phyloP scores from a whole-genome alignment of 352 stramenopile species.

The Globisporangium ultimum region DNA sequence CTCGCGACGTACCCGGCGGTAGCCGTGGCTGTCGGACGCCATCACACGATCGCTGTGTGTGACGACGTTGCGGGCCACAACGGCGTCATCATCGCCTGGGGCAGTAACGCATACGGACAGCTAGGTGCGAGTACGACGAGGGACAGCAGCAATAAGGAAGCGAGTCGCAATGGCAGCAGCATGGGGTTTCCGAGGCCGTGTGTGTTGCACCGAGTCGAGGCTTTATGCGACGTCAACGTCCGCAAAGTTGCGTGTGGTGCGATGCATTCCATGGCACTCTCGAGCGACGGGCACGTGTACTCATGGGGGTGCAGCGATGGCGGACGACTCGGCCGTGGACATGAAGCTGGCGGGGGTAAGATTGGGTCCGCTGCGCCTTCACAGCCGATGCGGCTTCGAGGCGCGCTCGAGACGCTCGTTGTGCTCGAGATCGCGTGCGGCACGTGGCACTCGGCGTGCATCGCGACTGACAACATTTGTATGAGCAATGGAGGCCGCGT shows the following conservation, averaged over 20 bases:
- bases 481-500: constrained; percentile 24
- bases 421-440: constrained; percentile 64
- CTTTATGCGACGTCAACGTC: constrained; percentile 40
- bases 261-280: constrained; percentile 89
- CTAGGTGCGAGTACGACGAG: constrained; percentile 27
- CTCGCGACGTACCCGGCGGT: constrained; percentile 62
- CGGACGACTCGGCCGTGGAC: constrained; percentile 43
- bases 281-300: constrained; percentile 83
- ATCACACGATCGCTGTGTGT: constrained; percentile 68
- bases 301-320: constrained; percentile 94
- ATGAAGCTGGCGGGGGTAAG: too few relatives aligned
- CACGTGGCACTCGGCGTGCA: constrained; percentile 70
- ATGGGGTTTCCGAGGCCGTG: constrained; percentile 45
- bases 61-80: constrained; percentile 61
- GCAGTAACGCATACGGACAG: constrained; percentile 71
- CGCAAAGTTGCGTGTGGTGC: constrained; percentile 88
- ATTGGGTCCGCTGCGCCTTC: not conserved
- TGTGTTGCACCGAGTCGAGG: constrained; percentile 55
- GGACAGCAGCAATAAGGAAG: not conserved
- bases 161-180: constrained; percentile 11
- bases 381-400: constrained; percentile 24
- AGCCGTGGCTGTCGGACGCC: constrained; percentile 48
- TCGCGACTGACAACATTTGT: constrained; percentile 24
- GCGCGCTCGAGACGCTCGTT: constrained; percentile 25
- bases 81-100: constrained; percentile 71